phyloP scores from a whole-genome alignment of 495 filamentous ascomycete genomes.

The Penicillium canescens region DNA sequence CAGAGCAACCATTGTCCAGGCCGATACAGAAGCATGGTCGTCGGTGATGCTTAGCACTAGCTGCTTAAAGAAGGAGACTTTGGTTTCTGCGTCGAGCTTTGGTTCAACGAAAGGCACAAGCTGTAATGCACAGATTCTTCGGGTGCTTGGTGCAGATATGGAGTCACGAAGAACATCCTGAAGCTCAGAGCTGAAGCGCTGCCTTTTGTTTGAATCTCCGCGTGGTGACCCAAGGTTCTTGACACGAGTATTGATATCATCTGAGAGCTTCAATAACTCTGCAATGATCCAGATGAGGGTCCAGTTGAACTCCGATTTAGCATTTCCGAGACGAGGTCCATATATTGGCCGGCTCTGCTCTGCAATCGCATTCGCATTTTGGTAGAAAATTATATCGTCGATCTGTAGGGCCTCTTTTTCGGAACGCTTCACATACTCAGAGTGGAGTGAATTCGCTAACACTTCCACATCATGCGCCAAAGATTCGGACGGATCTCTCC shows the following conservation, averaged over 20 bases:
- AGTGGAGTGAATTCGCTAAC: conserved; percentile 61
- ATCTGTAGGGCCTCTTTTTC: conserved; percentile 73
- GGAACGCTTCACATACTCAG: conserved; percentile 70
- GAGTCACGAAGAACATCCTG: conserved; percentile 64
- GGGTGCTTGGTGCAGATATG: conserved; percentile 51
- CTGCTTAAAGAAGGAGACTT: conserved; percentile 44
- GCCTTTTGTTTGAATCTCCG: conserved; percentile 55
- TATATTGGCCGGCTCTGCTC: conserved; percentile 22
- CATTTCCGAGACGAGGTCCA: conserved; percentile 41
- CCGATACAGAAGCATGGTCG: conserved; percentile 52
- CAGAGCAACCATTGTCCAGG: conserved; percentile 68
- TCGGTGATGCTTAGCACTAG: conserved; percentile 54
- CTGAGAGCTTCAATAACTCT: conserved; percentile 31
- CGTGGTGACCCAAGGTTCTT: conserved; percentile 12
- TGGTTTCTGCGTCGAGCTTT: conserved; percentile 38
- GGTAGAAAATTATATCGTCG: conserved; percentile 66
- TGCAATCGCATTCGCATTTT: conserved; percentile 26
- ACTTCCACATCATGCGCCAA: conserved; percentile 44
- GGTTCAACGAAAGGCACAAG: conserved; percentile 70
- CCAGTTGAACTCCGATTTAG: conserved; percentile 51
- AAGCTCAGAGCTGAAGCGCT: conserved; percentile 54
- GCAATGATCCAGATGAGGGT: conserved; percentile 45
- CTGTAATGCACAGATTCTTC: conserved; percentile 70
- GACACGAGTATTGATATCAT: conserved; percentile 17
- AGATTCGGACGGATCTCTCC: conserved; percentile 29